Conservation (phyloP, 768 basidiomycete species). For the Leccinum olivaceopallidum region DNA sequence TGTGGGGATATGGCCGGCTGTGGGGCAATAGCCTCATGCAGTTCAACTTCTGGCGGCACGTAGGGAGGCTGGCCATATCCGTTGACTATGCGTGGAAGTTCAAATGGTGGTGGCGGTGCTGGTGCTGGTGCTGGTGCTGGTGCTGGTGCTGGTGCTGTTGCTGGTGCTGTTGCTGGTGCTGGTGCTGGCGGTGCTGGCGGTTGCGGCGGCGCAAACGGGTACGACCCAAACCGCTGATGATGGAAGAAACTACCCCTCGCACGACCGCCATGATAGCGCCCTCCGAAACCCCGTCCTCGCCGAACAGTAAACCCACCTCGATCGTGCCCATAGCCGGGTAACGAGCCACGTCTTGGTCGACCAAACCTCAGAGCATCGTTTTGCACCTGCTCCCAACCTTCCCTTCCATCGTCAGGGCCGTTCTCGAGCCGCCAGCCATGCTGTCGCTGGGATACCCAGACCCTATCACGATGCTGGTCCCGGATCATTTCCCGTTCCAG, state of each 20-base stretch:
- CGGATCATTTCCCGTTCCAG: slow-evolving; percentile 16
- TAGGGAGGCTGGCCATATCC: slow-evolving; percentile 35
- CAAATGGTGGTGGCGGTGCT: slow-evolving; percentile 27
- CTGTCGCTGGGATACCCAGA: slow-evolving; percentile 17
- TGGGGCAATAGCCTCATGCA: slow-evolving; percentile 22
- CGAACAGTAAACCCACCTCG: slow-evolving; percentile 34
- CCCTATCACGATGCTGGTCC: slow-evolving; percentile 22
- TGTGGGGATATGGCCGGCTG: slow-evolving; percentile 36
- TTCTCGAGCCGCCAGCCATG: slow-evolving; percentile 27
- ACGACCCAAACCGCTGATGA: slow-evolving; percentile 35
- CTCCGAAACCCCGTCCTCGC: slow-evolving; percentile 39
- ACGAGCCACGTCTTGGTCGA: slow-evolving; percentile 37
- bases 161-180: not conserved
- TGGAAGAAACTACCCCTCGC: slow-evolving; percentile 35
- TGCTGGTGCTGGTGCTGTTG: not conserved
- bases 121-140: not conserved
- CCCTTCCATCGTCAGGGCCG: slow-evolving; percentile 26
- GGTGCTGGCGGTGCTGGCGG: not conserved
- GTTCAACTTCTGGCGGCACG: slow-evolving; percentile 33
- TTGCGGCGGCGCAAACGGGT: slow-evolving; percentile 29
- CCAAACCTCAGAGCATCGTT: slow-evolving; percentile 17
- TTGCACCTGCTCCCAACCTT: slow-evolving; percentile 21
- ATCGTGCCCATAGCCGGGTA: slow-evolving; percentile 33
- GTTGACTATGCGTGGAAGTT: slow-evolving; percentile 28
- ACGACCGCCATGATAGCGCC: slow-evolving; percentile 40